phyloP scores from a whole-genome alignment of 2,329 filamentous ascomycete genomes.

The Fusarium sp. region DNA sequence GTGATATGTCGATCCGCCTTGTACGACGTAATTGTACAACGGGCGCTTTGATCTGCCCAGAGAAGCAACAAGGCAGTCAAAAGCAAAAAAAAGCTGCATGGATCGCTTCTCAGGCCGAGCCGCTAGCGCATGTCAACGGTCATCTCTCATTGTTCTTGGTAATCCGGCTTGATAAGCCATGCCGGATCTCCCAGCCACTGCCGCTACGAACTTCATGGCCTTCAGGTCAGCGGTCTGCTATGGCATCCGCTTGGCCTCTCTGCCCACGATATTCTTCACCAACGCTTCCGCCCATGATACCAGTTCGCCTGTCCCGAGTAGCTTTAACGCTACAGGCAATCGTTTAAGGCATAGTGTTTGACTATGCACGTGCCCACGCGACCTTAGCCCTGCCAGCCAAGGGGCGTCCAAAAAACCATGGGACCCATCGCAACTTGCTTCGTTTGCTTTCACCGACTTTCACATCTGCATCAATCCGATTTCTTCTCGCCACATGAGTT shows the following conservation, averaged over 20 bases:
- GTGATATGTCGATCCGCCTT: conserved; percentile 25
- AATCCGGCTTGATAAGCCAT: conserved; percentile 1
- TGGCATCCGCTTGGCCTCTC: no score
- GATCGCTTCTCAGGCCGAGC: conserved; percentile 11
- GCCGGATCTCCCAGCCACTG: background rate
- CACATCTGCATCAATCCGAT: conserved; percentile 14
- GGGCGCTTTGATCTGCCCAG: conserved; percentile 9
- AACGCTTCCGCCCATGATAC: background rate
- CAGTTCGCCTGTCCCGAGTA: background rate
- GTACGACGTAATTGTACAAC: conserved; percentile 4
- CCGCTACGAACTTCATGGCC: background rate
- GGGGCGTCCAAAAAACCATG: conserved; percentile 17
- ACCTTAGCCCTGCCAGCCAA: conserved; percentile 28
- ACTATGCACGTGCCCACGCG: conserved; percentile 20
- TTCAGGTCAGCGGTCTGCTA: background rate
- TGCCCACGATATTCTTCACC: no score
- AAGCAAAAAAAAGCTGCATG: conserved; percentile 18
- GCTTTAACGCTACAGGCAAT: background rate
- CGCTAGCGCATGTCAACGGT: conserved; percentile 1
- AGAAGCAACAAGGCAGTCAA: conserved; percentile 10
- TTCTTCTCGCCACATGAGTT: background rate
- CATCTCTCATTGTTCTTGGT: background rate
- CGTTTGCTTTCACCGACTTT: conserved; percentile 43
- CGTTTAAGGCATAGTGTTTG: background rate
- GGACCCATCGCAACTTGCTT: conserved; percentile 32